Evolutionary conservation across 2,329 filamentous ascomycete species (phyloP).

Genomic region (Immersiporthe knoxdaviesiana): DNA sequence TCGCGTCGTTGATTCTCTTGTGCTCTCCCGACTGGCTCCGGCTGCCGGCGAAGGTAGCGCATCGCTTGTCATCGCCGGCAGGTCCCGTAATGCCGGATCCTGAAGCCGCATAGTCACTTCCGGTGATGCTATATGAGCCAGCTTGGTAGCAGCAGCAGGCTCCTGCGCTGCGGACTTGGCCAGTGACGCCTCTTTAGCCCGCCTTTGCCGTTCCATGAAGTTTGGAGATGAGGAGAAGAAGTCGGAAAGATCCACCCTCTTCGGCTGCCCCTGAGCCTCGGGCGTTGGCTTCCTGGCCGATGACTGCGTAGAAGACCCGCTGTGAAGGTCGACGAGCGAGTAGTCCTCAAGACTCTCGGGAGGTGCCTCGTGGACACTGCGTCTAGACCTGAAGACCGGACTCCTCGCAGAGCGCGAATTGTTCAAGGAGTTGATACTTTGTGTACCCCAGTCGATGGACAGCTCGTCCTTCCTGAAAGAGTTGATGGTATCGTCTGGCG

Average conservation of each 20-base stretch:
- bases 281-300: slow-evolving; percentile 36
- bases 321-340: slow-evolving; percentile 27
- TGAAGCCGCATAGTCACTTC: background rate
- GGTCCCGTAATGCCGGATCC: background rate
- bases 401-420: slow-evolving; percentile 13
- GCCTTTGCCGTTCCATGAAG: slow-evolving; percentile 25
- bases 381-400: slow-evolving; percentile 13
- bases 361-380: slow-evolving; percentile 9
- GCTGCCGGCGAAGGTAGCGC: slow-evolving; percentile 6
- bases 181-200: slow-evolving; percentile 21
- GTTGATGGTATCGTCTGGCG: slow-evolving; percentile 30
- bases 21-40: slow-evolving; percentile 7
- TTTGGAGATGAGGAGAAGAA: slow-evolving; percentile 61
- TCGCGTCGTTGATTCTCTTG: background rate
- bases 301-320: slow-evolving; percentile 34
- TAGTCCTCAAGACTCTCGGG: slow-evolving; percentile 26
- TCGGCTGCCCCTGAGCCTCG: slow-evolving; percentile 37
- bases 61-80: slow-evolving; percentile 12
- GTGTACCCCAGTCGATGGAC: slow-evolving; percentile 31
- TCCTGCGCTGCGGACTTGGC: slow-evolving; percentile 9
- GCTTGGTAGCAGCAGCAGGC: background rate
- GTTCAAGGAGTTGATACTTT: slow-evolving; percentile 23
- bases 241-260: slow-evolving; percentile 52
- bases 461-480: slow-evolving; percentile 38
- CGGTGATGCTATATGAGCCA: slow-evolving; percentile 4